Evolutionary conservation across 2,329 filamentous ascomycete genomes (phyloP).

Genomic region (Arthrobotrys musiformis): DNA sequence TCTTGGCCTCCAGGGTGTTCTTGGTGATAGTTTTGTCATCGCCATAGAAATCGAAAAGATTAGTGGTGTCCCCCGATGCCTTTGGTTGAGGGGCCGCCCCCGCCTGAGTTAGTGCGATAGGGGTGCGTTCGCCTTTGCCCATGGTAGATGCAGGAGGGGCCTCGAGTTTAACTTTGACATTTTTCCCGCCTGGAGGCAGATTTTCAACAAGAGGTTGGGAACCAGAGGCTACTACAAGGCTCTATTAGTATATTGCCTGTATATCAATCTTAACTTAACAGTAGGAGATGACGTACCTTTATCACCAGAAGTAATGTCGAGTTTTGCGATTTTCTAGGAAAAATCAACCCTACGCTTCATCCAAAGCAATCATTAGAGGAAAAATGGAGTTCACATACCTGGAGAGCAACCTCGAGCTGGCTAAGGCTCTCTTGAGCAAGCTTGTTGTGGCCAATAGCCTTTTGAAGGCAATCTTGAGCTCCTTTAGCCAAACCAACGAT

Average conservation of each 20-base stretch:
- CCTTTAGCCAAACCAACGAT: constrained; percentile 1
- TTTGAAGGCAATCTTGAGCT: constrained; percentile 6
- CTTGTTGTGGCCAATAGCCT: constrained; percentile 13
- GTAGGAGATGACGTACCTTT: neutral
- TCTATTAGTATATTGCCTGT: neutral
- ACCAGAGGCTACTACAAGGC: neutral
- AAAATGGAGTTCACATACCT: constrained; percentile 18
- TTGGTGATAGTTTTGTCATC: neutral
- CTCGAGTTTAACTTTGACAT: neutral
- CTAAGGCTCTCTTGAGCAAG: constrained; percentile 7
- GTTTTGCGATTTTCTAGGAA: neutral
- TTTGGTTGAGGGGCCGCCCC: neutral
- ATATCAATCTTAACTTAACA: neutral
- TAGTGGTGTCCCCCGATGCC: neutral
- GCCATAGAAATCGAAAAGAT: constrained; percentile 21
- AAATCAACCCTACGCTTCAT: neutral
- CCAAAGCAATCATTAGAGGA: neutral
- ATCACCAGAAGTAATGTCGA: neutral
- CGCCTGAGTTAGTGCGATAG: neutral
- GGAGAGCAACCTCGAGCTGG: constrained; percentile 5
- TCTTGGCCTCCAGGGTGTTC: neutral
- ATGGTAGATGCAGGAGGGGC: neutral
- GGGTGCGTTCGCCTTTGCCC: neutral
- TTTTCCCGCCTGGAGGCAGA: neutral
- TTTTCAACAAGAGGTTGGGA: neutral